Base-by-base conservation (phyloP, 2,329 filamentous ascomycete genomes). In the Biscogniauxia sp. region DNA sequence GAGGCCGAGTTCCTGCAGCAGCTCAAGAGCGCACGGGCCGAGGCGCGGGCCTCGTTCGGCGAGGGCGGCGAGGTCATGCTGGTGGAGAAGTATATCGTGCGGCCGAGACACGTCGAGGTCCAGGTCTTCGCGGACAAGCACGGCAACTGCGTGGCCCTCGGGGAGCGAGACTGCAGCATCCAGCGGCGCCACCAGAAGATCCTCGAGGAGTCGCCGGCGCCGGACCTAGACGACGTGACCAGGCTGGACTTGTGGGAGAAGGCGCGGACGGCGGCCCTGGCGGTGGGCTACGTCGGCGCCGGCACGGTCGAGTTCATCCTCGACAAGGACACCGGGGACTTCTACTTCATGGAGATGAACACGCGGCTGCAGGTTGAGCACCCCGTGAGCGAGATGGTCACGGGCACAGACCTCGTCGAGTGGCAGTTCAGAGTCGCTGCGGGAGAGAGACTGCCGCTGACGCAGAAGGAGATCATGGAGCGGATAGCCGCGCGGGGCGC, bases 301-400 rank as follows among this genome's bases (percentile, higher is more conserved):
- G 93, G 93, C 1, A 97, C 93, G 0, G 90, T 97, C 20, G 93
- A 97, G 76, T 97, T 93, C 71, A 90, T 97, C 51, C 88, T 96
- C 5, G 92, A 97, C 74, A 90, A 92, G 72, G 87, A 91, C 68
- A 88, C 87, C 5, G 90, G 88, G 54, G 84, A 89, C 51, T 97
- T 95, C 75, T 97, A 86, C 75, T 91, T 91, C 68, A 89, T 91
- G 84, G 89, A 91, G 77, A 90, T 91, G 84, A 90, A 92, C 71
- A 97, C 95, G 0, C 84, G 95, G 56, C 80, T 99, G 20, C 95
- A 99, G 76, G 95, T 99, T 55, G 95, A 99, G 78, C 95, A 99
- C 71, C 95, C 95, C 0, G 95, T 98, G 20, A 98, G 81, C 52
- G 84, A 86, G 74, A 87, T 87, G 81, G 85, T 88, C 54, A 89